These are phyloP conservation scores for Aspergillus pseudoterreus DNA, from an alignment of 2,329 filamentous ascomycete species.

Conservation along the genomic window DNA sequence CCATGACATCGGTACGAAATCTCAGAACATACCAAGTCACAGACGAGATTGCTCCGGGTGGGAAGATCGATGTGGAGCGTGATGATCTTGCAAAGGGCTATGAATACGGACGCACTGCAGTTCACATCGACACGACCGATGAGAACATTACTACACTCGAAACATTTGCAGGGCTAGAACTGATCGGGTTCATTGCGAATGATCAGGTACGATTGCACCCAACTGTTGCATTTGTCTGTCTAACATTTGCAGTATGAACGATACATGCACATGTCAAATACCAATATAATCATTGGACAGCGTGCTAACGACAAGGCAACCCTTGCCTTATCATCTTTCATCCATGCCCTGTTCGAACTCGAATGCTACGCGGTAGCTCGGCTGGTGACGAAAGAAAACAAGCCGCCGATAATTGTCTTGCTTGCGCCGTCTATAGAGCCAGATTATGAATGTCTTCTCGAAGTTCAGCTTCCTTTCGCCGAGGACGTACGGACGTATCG, in stretches of 20 bases:
- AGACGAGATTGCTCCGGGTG: conserved; percentile 69
- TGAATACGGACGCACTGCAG: conserved; percentile 86
- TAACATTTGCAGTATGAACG: conserved; percentile 62
- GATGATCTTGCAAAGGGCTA: conserved; percentile 91
- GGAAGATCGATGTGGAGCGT: conserved; percentile 75
- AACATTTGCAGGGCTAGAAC: conserved; percentile 68
- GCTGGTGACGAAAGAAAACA: conserved; percentile 78
- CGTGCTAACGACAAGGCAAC: conserved; percentile 76
- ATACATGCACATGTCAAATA: conserved; percentile 79
- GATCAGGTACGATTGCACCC: conserved; percentile 53
- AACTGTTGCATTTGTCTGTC: conserved; percentile 11
- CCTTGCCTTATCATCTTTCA: conserved; percentile 81
- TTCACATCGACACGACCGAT: conserved; percentile 83
- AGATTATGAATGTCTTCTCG: conserved; percentile 80
- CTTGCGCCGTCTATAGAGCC: conserved; percentile 75
- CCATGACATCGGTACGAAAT: conserved; percentile 68
- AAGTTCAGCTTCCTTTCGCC: conserved; percentile 85
- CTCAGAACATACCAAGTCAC: conserved; percentile 77
- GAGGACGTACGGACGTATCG: conserved; percentile 89
- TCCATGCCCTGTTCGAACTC: conserved; percentile 80
- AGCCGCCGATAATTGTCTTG: conserved; percentile 71
- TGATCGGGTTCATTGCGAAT: conserved; percentile 79
- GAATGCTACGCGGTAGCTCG: conserved; percentile 84
- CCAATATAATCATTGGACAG: conserved; percentile 72
- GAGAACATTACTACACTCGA: conserved; percentile 84